A percentile compares a stretch with the other conserved stretches of the same genome.
These are phyloP conservation scores for Penicillium sp. DNA, from an alignment of 2,329 filamentous ascomycete species.

Conservation along the genomic window DNA sequence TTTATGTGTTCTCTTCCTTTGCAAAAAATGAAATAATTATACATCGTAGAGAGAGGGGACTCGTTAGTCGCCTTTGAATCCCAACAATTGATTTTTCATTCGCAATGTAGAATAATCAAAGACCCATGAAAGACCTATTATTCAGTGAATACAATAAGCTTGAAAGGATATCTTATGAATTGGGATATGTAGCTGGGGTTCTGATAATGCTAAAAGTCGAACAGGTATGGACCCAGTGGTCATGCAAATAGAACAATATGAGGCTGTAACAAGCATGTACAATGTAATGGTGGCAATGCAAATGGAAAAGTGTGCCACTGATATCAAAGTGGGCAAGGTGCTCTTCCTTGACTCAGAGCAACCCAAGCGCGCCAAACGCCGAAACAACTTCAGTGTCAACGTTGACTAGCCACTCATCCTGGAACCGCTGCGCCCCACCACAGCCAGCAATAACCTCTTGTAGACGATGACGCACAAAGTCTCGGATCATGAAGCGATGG, in stretches of 20 bases:
- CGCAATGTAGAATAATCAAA: too few species aligned
- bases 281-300: background rate
- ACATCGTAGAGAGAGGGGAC: background rate
- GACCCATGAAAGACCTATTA: background rate
- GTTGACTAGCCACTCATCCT: constrained; percentile 46
- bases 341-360: constrained; percentile 26
- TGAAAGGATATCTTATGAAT: constrained; percentile 2
- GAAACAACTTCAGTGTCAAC: constrained; percentile 45
- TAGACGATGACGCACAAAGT: constrained; percentile 45
- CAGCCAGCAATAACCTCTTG: constrained; percentile 41
- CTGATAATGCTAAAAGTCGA: background rate
- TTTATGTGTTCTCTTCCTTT: background rate
- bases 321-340: background rate
- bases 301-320: background rate
- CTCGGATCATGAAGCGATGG: constrained; percentile 47
- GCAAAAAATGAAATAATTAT: too few species aligned
- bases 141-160: background rate
- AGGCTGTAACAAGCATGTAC: background rate
- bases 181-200: constrained; percentile 23
- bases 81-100: background rate
- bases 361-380: constrained; percentile 40
- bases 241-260: constrained; percentile 1
- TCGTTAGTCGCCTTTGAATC: background rate
- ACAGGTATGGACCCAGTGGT: background rate
- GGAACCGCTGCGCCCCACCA: constrained; percentile 45